Conservation (phyloP, 192 early-diverging fungal species). For the Linnemannia elongata region DNA sequence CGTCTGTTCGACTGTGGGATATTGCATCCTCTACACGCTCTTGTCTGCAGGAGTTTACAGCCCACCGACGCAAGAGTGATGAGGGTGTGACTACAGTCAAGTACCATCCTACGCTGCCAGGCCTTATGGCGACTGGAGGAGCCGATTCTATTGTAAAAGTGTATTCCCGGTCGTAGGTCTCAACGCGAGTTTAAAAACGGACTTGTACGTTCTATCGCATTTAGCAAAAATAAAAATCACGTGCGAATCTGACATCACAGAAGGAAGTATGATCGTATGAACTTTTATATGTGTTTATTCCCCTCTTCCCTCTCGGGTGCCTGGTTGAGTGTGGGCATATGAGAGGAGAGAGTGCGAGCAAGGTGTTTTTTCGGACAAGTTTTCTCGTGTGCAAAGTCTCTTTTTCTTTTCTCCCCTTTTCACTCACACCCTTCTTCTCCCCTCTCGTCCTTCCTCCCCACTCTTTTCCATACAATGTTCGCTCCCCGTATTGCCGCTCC, state of each 20-base stretch:
- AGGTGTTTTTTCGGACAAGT: not conserved
- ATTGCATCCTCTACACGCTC: constrained; percentile 63
- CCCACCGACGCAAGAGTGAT: constrained; percentile 79
- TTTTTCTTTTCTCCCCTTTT: constrained; percentile 7
- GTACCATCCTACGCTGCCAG: constrained; percentile 68
- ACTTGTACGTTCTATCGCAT: no score
- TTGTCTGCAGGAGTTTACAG: constrained; percentile 82
- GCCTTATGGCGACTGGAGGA: constrained; percentile 67
- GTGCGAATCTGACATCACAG: not conserved
- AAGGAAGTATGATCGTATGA: no score
- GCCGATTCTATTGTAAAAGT: constrained; percentile 74
- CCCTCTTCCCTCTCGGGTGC: not conserved
- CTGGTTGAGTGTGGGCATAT: not conserved
- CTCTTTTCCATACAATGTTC: constrained; percentile 29
- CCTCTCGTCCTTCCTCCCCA: constrained; percentile 12
- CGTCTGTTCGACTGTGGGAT: constrained; percentile 85
- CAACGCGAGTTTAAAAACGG: no score
- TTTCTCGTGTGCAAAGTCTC: not conserved
- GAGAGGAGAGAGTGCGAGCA: not conserved
- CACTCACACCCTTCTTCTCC: not conserved
- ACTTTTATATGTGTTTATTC: not conserved
- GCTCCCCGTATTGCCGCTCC: constrained; percentile 47
- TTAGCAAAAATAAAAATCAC: not conserved
- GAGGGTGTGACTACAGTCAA: constrained; percentile 78
- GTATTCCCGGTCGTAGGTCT: constrained; percentile 43